Evolutionary conservation across 2,329 filamentous ascomycete species (phyloP), one percentile per base, ranked within the genome.

Genomic region (Hypocreales sp.): DNA sequence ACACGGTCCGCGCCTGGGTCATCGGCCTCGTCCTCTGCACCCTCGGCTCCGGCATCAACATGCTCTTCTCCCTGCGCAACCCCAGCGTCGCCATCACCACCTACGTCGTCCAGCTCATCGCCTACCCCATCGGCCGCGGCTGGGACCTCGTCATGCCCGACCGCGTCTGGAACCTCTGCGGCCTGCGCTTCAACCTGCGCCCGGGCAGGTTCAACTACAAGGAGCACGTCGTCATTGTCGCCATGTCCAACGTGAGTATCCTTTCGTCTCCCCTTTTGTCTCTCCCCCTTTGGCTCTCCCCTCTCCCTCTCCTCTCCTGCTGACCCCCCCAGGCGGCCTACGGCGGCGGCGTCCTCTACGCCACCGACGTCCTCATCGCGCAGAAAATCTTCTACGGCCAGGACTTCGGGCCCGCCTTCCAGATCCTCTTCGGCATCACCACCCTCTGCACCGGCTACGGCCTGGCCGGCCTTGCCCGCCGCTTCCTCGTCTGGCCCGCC

Each of bases 1-100:
- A 73, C 45, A 76, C 72, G 13, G 56, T 76, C 31, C 68, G 72
- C 26, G 70, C 71, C 19, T 77, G 72, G 72, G 51, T 56, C 5
- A 70, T 77, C 34, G 72, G 72, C 19, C 32, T 76, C 38, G 5
- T 74, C 8, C 57, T 76, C 24, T 68, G 69, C 32, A 75, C 70
- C 0, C 42, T 75, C 31, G 71, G 68, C n/a, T 72, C 70, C 2
- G 65, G 57, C 5, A 49, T 73, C 37, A 74, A 74, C 45, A 64
- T 68, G 56, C 48, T 76, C 26, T 72, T 76, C 43, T 67, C 63
- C 15, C 51, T 68, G 24, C 64, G 71, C 26, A 65, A 70, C 33
- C 69, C 71, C 4, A 67, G 60, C 39, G 61, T 75, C 30, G 47
- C 58, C 13, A 65, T 76, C 36, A 68, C 65, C 5, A 71, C 69